Percentiles rank a stretch among this genome's conserved stretches.
Conservation (phyloP, 345 rosid species). For the Linum lewisii region DNA sequence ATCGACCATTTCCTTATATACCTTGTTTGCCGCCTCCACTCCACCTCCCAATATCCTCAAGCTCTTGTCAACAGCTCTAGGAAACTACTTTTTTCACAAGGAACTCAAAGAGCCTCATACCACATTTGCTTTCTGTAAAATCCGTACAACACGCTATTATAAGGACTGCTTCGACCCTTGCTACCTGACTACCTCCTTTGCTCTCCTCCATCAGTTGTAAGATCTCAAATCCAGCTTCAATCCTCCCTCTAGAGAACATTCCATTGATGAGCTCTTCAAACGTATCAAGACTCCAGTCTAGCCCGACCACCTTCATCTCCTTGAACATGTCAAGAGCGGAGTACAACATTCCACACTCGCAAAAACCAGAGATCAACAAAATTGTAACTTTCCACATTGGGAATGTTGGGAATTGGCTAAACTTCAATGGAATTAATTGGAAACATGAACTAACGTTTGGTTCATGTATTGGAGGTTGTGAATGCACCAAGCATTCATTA, state of each 20-base stretch:
- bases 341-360: conserved; percentile 45
- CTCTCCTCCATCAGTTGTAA: neutral
- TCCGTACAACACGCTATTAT: conserved; percentile 62
- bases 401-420: too few species aligned
- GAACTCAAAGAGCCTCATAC: conserved; percentile 56
- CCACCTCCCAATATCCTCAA: conserved; percentile 39
- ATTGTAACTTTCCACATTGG: conserved; percentile 64
- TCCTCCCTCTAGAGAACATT: neutral
- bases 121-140: conserved; percentile 40
- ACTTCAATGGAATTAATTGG: too few species aligned
- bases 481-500: too few species aligned
- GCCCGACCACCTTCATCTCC: neutral
- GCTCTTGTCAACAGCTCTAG: conserved; percentile 57
- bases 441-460: too few species aligned
- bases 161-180: conserved; percentile 36
- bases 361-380: conserved; percentile 54
- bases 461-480: too few species aligned
- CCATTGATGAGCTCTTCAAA: neutral
- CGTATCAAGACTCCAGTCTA: neutral
- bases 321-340: neutral
- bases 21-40: conserved; percentile 37
- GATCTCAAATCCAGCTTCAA: conserved; percentile 21
- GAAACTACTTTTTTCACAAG: conserved; percentile 45
- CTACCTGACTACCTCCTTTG: neutral
- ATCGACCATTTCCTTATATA: conserved; percentile 38